Conservation (phyloP, 1,139 yeast genomes). For the Magnusiomyces suaveolens region DNA sequence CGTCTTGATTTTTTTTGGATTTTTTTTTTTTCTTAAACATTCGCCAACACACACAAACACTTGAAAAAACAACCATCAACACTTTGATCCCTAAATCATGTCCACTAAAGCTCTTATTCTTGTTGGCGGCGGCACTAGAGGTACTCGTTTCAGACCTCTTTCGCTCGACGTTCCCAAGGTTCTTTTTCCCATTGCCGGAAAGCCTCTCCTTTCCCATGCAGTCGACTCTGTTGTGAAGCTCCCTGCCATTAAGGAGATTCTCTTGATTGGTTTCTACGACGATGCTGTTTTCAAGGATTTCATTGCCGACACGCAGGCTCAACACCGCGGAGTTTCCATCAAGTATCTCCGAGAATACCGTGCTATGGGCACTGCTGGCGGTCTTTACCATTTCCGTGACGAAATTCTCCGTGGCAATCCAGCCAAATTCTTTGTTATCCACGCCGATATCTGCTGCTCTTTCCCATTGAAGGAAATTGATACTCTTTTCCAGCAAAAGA, state of each 20-base stretch:
- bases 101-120: slow-evolving; percentile 36
- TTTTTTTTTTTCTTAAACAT: neutral
- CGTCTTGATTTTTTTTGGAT: neutral
- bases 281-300: slow-evolving; percentile 44
- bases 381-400: slow-evolving; percentile 51
- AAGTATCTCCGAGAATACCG: slow-evolving; percentile 48
- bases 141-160: slow-evolving; percentile 57
- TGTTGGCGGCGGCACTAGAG: slow-evolving; percentile 51
- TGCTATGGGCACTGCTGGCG: slow-evolving; percentile 62
- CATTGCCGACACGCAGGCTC: slow-evolving; percentile 36
- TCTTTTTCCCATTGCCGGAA: slow-evolving; percentile 53
- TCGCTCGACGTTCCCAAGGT: slow-evolving; percentile 52
- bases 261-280: slow-evolving; percentile 52
- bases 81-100: slow-evolving; percentile 18
- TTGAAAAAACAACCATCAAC: neutral
- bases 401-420: slow-evolving; percentile 45
- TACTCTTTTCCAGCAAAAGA: slow-evolving; percentile 30
- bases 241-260: slow-evolving; percentile 39
- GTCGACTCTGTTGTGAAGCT: slow-evolving; percentile 42
- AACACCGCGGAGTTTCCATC: slow-evolving; percentile 39
- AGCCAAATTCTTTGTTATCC: slow-evolving; percentile 43
- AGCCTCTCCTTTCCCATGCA: slow-evolving; percentile 49
- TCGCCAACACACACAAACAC: neutral
- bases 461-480: slow-evolving; percentile 45
- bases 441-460: slow-evolving; percentile 53